Base-by-base conservation (phyloP, 2,329 filamentous ascomycete genomes). In the Colletotrichum orchidophilum region DNA sequence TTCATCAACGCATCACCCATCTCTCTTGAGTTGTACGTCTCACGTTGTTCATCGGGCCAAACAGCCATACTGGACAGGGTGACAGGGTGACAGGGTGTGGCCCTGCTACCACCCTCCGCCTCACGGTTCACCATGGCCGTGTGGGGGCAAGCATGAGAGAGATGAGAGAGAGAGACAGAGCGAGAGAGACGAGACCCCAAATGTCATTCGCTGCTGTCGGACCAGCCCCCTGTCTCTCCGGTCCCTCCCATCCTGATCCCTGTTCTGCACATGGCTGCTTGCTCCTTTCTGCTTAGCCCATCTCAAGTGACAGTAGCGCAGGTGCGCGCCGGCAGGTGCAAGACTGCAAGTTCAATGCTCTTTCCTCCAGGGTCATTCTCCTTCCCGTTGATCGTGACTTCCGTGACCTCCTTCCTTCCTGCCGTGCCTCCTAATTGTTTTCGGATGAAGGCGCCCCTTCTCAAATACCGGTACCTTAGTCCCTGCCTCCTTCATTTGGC, bases 211-310 rank as follows among this genome's bases (percentile, higher is more conserved):
- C n/a, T 46, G 39, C 7, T 46, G 39, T 3, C 9, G 39, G 39
- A 2, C 5, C 39, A 21, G 21, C 33, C 24, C 27, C 42, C 42
- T 58, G 53, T 27, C 3, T 12, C 18, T 39, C 53, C n/a, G n/a
- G n/a, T n/a, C n/a, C 26, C 13, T 35, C 26, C 62, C 54, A 27
- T 46, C 42, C 46, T 24, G 13, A 71, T 71, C 68, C 68, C 42
- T 71, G 68, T 21, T 61, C 52, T 33, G 52, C 63, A 68, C 63
- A 68, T 71, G 68, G 68, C 68, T 62, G 5, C 18, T 49, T 15
- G 8, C 26, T 33, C 27, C 53, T 29, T n/a, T 26, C 33, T 39
- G 24, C 29, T 26, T 46, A n/a, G 46, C 31, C 26, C 15, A 57
- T 21, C 39, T 46, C 39, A 46, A 46, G 39, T 46, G 39, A 46